phyloP scores from a whole-genome alignment of 164 flowering plant species.

The Paratinospora sagittata region DNA sequence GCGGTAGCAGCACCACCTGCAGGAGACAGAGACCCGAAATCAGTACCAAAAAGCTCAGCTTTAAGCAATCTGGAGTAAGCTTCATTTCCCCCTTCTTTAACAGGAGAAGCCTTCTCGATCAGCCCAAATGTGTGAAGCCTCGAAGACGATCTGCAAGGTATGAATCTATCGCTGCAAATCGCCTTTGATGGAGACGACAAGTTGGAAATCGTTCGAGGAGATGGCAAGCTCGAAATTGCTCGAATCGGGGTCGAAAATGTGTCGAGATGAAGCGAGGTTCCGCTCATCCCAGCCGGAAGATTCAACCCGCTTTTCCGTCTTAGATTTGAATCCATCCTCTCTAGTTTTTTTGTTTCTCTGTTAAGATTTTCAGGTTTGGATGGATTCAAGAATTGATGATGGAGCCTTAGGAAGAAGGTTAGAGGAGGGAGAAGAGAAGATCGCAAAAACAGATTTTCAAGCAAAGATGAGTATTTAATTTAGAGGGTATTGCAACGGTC shows the following conservation, averaged over 20 bases:
- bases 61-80: constrained; percentile 65
- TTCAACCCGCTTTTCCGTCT: constrained; percentile 61
- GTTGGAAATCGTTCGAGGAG: constrained; percentile 41
- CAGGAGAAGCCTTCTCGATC: constrained; percentile 74
- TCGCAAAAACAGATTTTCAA: background rate
- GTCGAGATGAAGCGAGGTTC: constrained; percentile 54
- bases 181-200: constrained; percentile 54
- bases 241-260: constrained; percentile 36
- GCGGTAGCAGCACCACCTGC: constrained; percentile 51
- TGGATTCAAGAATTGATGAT: background rate
- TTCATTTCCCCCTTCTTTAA: constrained; percentile 77
- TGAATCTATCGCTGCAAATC: constrained; percentile 81
- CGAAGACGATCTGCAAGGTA: constrained; percentile 92
- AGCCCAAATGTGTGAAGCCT: constrained; percentile 82
- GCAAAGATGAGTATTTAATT: background rate
- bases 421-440: background rate
- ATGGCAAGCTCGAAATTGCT: constrained; percentile 36
- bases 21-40: constrained; percentile 61
- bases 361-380: background rate
- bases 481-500: constrained; percentile 8
- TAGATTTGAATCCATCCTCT: constrained; percentile 49
- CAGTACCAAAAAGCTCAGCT: constrained; percentile 83
- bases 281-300: constrained; percentile 82
- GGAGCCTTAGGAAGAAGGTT: background rate
- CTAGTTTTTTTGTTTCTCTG: background rate